Evolutionary conservation across 495 filamentous ascomycete genomes (phyloP).

Genomic region (Darksidea phi): DNA sequence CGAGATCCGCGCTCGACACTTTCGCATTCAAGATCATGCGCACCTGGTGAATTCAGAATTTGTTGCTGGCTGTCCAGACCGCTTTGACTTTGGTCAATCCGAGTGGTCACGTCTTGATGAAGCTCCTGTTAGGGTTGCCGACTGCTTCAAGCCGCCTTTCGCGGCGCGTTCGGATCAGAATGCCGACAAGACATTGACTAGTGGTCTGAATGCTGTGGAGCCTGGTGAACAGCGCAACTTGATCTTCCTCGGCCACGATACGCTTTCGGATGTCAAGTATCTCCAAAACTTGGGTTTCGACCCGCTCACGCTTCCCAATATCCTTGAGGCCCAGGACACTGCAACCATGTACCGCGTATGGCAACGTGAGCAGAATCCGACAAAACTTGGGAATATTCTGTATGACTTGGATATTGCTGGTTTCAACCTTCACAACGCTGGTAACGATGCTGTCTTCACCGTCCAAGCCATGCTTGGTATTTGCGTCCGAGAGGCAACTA

Average conservation of each 20-base stretch:
- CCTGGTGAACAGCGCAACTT: conserved; percentile 54
- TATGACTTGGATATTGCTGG: conserved; percentile 59
- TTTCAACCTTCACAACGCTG: conserved; percentile 79
- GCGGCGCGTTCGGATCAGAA: conserved; percentile 27
- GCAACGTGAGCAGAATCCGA: conserved; percentile 49
- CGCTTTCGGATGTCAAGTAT: conserved; percentile 63
- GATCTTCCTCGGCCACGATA: conserved; percentile 76
- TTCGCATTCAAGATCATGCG: conserved; percentile 68
- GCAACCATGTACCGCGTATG: conserved; percentile 62
- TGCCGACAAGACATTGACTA: background rate
- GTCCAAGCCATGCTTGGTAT: conserved; percentile 72
- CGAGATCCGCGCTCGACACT: conserved; percentile 67
- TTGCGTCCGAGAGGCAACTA: conserved; percentile 32
- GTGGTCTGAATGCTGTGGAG: background rate
- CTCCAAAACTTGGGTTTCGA: conserved; percentile 62
- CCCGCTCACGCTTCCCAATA: conserved; percentile 49
- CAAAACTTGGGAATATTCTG: conserved; percentile 62
- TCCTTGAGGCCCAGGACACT: conserved; percentile 70
- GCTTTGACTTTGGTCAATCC: conserved; percentile 67
- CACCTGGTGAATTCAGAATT: conserved; percentile 63
- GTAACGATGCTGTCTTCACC: conserved; percentile 92
- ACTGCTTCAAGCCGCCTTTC: conserved; percentile 54
- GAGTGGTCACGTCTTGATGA: conserved; percentile 45
- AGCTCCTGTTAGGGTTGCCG: conserved; percentile 46
- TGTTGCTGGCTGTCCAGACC: conserved; percentile 66